phyloP scores from a whole-genome alignment of 176 grass and related monocot species.

The Chrysopogon serrulatus region DNA sequence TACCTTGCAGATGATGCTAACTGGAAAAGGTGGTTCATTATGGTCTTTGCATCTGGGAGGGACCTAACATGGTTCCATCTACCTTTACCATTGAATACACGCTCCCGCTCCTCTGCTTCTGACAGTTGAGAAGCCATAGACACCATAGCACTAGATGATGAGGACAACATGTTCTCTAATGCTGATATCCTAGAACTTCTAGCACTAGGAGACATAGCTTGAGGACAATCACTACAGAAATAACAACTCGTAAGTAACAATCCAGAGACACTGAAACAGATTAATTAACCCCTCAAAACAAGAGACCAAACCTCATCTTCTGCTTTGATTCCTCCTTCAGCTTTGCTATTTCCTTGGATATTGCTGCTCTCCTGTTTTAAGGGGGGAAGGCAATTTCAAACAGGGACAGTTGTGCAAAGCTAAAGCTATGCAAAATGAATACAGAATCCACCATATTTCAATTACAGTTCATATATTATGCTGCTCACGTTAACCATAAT shows the following conservation, averaged over 20 bases:
- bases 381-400: background rate
- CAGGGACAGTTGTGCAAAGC: too few species aligned
- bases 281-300: background rate
- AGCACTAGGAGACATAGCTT: conserved; percentile 95
- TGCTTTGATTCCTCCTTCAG: conserved; percentile 77
- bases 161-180: conserved; percentile 85
- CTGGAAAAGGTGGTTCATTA: conserved; percentile 88
- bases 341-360: conserved; percentile 90
- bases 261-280: background rate
- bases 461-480: background rate
- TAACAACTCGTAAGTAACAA: background rate
- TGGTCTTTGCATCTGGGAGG: conserved; percentile 75
- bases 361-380: conserved; percentile 58
- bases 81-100: conserved; percentile 60
- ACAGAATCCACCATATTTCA: conserved; percentile 6
- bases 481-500: background rate
- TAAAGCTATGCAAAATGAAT: background rate
- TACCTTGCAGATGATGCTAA: conserved; percentile 81
- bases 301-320: conserved; percentile 42
- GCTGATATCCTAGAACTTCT: conserved; percentile 92
- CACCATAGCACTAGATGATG: conserved; percentile 78
- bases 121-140: conserved; percentile 91
- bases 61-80: conserved; percentile 88
- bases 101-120: conserved; percentile 86
- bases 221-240: conserved; percentile 49